These are phyloP conservation scores for Oenanthe javanica DNA, from an alignment of 140 eudicot genomes.

Conservation along the genomic window DNA sequence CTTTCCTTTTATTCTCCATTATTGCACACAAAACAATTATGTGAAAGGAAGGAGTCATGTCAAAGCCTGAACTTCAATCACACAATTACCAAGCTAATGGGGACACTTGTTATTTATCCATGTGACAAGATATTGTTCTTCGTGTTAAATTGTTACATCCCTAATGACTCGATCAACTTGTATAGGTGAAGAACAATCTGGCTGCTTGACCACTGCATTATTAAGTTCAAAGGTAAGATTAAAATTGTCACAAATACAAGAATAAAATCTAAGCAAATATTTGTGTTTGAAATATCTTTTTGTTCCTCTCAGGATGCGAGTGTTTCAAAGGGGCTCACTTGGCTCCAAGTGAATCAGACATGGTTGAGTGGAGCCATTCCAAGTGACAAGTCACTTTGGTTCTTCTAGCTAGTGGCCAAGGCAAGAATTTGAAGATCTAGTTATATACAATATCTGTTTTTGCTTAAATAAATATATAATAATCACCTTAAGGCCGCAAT, in stretches of 20 bases:
- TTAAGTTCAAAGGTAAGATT: slow-evolving; percentile 62
- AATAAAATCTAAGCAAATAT: background rate
- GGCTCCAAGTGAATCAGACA: slow-evolving; percentile 82
- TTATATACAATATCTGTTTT: background rate
- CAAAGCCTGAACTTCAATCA: background rate
- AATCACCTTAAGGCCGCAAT: background rate
- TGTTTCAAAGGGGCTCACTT: slow-evolving; percentile 56
- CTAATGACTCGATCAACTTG: background rate
- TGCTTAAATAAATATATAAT: slow-evolving; percentile 16
- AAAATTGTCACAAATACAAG: background rate
- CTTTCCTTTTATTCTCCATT: background rate
- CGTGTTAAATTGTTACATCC: background rate
- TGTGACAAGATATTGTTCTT: background rate
- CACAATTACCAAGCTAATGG: background rate
- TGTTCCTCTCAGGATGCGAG: slow-evolving; percentile 27
- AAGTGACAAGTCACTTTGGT: slow-evolving; percentile 30
- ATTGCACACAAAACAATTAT: background rate
- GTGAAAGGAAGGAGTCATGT: background rate
- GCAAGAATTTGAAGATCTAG: slow-evolving; percentile 16
- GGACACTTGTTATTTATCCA: background rate
- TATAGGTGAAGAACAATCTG: slow-evolving; percentile 58
- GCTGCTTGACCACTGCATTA: slow-evolving; percentile 63
- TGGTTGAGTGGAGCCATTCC: slow-evolving; percentile 49
- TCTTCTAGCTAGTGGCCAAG: slow-evolving; percentile 27
- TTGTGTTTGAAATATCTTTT: slow-evolving; percentile 3